Evolutionary conservation across 2,329 filamentous ascomycete genomes (phyloP).

Genomic region (Daldinia eschscholtzii): DNA sequence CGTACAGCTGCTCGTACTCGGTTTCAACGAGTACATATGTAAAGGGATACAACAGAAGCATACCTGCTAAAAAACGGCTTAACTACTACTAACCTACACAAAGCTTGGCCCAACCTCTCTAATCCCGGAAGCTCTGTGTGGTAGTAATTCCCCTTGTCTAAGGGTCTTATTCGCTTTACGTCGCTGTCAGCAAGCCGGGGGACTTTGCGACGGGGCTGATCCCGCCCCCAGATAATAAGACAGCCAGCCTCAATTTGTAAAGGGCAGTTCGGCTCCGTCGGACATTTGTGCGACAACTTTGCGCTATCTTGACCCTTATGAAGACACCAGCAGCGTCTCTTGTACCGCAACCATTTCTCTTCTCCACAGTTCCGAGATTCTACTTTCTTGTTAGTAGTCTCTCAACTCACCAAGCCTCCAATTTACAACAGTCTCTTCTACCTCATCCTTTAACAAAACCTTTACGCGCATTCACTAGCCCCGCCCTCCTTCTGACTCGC

Average conservation of each 20-base stretch:
- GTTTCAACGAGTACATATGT: not conserved
- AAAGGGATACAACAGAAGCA: constrained; percentile 8
- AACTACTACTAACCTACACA: too few relatives aligned
- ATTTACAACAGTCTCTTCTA: constrained; percentile 25
- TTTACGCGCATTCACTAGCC: constrained; percentile 36
- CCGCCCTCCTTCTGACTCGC: constrained; percentile 32
- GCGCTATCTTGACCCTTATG: constrained; percentile 38
- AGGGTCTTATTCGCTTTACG: constrained; percentile 17
- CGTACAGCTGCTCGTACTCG: not conserved
- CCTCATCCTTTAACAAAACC: constrained; percentile 17
- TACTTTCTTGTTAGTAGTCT: constrained; percentile 22
- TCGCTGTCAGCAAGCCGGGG: constrained; percentile 21
- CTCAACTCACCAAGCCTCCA: constrained; percentile 18
- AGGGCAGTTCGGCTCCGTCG: constrained; percentile 39
- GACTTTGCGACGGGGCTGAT: constrained; percentile 9
- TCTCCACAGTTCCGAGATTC: constrained; percentile 36
- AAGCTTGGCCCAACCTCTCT: too few relatives aligned
- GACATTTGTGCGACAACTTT: constrained; percentile 34
- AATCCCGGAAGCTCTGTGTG: not conserved
- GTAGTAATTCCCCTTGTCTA: constrained; percentile 5
- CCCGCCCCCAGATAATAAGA: not conserved
- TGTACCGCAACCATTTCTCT: constrained; percentile 32
- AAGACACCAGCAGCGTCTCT: constrained; percentile 34
- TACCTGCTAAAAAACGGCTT: not conserved
- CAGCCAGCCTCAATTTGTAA: constrained; percentile 12